These are phyloP conservation scores for Alternaria conjuncta DNA, from an alignment of 2,329 filamentous ascomycete genomes.

Conservation along the genomic window DNA sequence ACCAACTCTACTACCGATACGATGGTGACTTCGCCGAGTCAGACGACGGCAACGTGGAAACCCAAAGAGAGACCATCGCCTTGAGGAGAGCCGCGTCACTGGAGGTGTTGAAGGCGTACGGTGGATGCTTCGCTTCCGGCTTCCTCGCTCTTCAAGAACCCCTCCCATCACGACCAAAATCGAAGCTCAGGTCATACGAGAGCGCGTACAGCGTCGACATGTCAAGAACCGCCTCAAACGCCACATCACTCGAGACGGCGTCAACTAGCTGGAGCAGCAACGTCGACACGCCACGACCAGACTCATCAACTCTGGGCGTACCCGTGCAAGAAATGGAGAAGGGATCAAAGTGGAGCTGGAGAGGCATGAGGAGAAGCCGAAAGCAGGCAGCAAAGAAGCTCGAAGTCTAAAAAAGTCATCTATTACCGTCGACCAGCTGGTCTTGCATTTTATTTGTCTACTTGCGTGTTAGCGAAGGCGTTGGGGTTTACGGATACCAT, in stretches of 20 bases:
- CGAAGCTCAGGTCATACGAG: conserved; percentile 22
- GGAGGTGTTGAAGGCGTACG: conserved; percentile 42
- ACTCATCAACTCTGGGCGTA: conserved; percentile 40
- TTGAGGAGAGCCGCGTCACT: conserved; percentile 32
- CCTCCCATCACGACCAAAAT: conserved; percentile 28
- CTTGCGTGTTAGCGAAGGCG: conserved; percentile 26
- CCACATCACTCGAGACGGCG: conserved; percentile 19
- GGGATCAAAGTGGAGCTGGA: conserved; percentile 30
- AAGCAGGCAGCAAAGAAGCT: conserved; percentile 5
- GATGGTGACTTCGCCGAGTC: conserved; percentile 29
- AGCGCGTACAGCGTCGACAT: conserved; percentile 36
- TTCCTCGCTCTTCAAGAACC: conserved; percentile 34
- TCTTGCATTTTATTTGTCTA: conserved; percentile 7
- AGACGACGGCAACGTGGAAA: conserved; percentile 30
- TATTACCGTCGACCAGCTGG: conserved; percentile 1
- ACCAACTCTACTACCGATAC: conserved; percentile 27
- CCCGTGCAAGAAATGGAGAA: conserved; percentile 18
- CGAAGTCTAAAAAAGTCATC: not conserved
- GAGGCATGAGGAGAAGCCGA: conserved; percentile 27
- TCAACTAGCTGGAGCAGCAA: conserved; percentile 20
- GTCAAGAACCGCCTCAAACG: conserved; percentile 31
- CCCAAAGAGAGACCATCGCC: conserved; percentile 24
- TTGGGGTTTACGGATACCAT: conserved; percentile 11
- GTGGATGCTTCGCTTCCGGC: conserved; percentile 41
- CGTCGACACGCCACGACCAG: conserved; percentile 35